Conservation (phyloP, 768 basidiomycete genomes). For the Psilocybe azurescens region DNA sequence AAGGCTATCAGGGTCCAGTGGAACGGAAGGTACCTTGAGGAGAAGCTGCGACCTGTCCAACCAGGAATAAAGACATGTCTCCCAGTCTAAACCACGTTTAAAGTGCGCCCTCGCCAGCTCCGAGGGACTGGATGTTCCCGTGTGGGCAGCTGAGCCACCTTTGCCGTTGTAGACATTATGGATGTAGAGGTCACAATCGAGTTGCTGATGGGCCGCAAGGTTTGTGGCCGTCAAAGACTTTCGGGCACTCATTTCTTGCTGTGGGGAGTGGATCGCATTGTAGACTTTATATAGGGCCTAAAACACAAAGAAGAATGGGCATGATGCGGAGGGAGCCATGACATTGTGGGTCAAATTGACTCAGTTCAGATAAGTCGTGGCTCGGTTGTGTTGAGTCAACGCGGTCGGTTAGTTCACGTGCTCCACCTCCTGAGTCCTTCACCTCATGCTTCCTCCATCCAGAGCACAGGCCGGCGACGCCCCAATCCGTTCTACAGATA, state of each 20-base stretch:
- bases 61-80: conserved; percentile 44
- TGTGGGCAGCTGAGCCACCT: conserved; percentile 6
- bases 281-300: conserved; percentile 9
- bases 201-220: conserved; percentile 50
- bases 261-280: neutral
- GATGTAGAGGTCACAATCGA: conserved; percentile 51
- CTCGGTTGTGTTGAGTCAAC: neutral
- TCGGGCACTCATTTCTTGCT: conserved; percentile 29
- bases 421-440: neutral
- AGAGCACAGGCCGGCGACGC: conserved; percentile 44
- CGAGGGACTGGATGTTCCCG: conserved; percentile 23
- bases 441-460: conserved; percentile 15
- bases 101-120: conserved; percentile 43
- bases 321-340: conserved; percentile 7
- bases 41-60: conserved; percentile 46
- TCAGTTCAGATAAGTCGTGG: neutral
- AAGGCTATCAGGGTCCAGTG: conserved; percentile 37
- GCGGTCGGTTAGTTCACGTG: neutral
- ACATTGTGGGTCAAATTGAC: neutral
- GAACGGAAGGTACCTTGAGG: conserved; percentile 42
- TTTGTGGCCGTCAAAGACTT: conserved; percentile 51
- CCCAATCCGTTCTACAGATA: conserved; percentile 78
- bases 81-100: conserved; percentile 52
- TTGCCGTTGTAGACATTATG: conserved; percentile 42
- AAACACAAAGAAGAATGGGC: neutral